Base-by-base conservation (phyloP, 1,284 basidiomycete genomes). In the Moniliella sp. region DNA sequence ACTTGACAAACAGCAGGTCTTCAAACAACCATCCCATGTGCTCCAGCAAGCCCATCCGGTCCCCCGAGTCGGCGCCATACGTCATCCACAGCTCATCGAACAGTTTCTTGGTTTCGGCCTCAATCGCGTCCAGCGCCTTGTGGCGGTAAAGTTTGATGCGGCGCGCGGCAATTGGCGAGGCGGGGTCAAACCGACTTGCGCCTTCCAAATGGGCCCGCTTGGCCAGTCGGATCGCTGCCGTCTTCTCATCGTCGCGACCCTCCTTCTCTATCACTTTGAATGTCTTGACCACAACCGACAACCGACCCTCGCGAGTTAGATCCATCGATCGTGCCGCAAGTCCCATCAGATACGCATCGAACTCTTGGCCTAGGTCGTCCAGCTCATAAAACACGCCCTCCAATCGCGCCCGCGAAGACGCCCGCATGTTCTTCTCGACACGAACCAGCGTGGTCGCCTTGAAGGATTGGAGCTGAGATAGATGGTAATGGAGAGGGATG, bases 71-170 rank as follows among this genome's bases (percentile, higher is more conserved):
- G 46, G 73, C 67, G 13, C 45, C 43, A 19, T 47, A 46, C 18
- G 67, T 69, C 27, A 67, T 62, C 56, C 74, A 80, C 11, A 74
- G 74, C 14, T 69, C 68, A 4, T 76, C 69, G 48, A 91, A 82
- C 35, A 73, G 71, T 25, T 66, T 66, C 40, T 73, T 71, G 42
- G 88, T 78, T 2, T 79, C 75, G 11, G 76, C 71, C 2, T 72
- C 67, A 57, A 97, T 78, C 16, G 71, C 70, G 50, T 80, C 79
- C 40, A 75, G 71, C 40, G 93, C 72, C 60, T 86, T 93, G 40
- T 78, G 76, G 8, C 84, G 75, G 62, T 94, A 97, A 60, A 93
- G 80, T 64, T 97, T 97, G 63, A 97, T 77, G 25, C 82, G 69
- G 32, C 88, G 76, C 4, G 84, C 81, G 23, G 51, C 50, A 1